Base-by-base conservation (phyloP, 176 grass and related monocot genomes). In the Secale cereale region DNA sequence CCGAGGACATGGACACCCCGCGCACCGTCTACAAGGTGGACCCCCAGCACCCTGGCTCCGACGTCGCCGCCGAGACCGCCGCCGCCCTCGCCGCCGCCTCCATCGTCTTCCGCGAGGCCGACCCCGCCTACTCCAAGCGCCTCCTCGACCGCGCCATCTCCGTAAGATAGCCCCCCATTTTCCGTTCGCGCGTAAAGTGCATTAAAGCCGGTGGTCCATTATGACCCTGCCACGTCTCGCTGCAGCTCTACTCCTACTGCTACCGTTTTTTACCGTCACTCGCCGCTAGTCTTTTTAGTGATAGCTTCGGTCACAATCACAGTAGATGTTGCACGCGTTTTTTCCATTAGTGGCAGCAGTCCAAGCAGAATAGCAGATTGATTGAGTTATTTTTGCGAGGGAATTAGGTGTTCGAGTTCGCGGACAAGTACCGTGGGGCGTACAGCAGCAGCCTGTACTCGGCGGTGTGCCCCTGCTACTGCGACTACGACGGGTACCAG, bases 1-100 rank as follows among this genome's bases (percentile, higher is more conserved):
- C 94, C 0, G 94, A 97, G 87, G 94, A 97, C 86, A 97, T 97
- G 94, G 94, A 97, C 90, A 97, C 94, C 56, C 90, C 94, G 0
- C 86, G 94, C 19, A 94, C 94, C 9, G 92, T 94, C 1, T 97
- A 94, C 90, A 86, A 79, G 57, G 95, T 97, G 30, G 95, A 97
- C 82, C 70, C 64, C 0, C 4, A 76, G 36, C 88, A 91, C 85
- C 95, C 95, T 7, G 95, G 95, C 0, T 97, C 95, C 45, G 95
- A 97, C 82, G 92, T 97, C 10, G 95, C 95, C 31, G 95, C 86
- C 30, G 95, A 97, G 86, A 94, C 92, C 22, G 95, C 95, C 1
- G 95, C 95, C 11, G 92, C 95, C 17, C 88, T 97, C 6, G 95
- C 95, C 23, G 95, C 95, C 1, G 95, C 37, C 1, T 97, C 95